Evolutionary conservation across 73 alveolate genomes (phyloP), one percentile per base, ranked within the genome.

Genomic region (Diophrys appendiculata): DNA sequence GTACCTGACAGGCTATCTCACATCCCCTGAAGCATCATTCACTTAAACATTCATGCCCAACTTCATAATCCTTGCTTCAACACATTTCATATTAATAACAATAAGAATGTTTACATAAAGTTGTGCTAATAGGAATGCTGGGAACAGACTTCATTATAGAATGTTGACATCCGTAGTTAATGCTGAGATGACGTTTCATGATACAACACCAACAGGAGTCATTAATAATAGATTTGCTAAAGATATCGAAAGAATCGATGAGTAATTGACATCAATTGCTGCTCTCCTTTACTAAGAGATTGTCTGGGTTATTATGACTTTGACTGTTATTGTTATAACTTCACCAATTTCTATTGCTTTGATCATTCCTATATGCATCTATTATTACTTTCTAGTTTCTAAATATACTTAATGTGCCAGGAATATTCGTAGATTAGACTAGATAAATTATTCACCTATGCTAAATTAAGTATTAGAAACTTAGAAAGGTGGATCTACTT

Each of bases 201-300:
- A 96, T 82, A 90, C 94, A 18, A 96, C 98, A 8, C 99, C 99
- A 0, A 79, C 88, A 60, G 99, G 99, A 11, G 90, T 95, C 29
- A 88, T 96, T 52, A 78, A 92, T 69, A 96, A 96, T 81, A 81
- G 98, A 64, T 94, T 95, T 72, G 70, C 96, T 28, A 88, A 91
- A 73, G 99, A 95, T 73, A 77, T 90, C 32, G 83, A 76, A 65
- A 79, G 60, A 34, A 86, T 93, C 64, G 98, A 92, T 25, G 29
- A 72, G 33, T 3, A 52, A 1, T 22, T 72, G 2, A 25, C 43
- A 11, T 5, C 18, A 54, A 28, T 30, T 26, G n/a, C 1, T 25
- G 3, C 23, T 23, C 65, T 30, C 29, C 54, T 68, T 54, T 70
- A 22, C 18, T 3, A 3, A 23, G 26, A 18, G 2, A 2, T 29